Percentiles rank a stretch among this genome's conserved stretches.
Evolutionary conservation across 805 yeast genomes (phyloP).

Genomic region (Kodamaea lidongshanica): DNA sequence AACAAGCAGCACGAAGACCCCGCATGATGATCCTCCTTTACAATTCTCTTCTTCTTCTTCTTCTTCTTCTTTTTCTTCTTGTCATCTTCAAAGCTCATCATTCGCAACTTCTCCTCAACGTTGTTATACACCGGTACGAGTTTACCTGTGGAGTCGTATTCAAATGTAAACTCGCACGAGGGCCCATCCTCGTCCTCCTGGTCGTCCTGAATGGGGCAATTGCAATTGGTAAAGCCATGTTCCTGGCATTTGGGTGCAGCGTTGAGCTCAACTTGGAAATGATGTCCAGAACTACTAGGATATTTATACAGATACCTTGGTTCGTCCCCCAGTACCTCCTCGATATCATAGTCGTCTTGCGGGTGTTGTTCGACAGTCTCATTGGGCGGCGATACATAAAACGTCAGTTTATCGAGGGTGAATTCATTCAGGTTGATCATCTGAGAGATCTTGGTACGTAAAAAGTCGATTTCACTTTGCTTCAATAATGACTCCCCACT

Average conservation of each 20-base stretch:
- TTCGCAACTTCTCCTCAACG: constrained; percentile 33
- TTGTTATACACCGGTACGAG: constrained; percentile 35
- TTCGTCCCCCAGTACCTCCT: constrained; percentile 26
- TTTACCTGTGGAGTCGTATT: constrained; percentile 37
- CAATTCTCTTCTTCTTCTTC: constrained; percentile 18
- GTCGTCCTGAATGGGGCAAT: constrained; percentile 18
- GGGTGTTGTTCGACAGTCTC: constrained; percentile 13
- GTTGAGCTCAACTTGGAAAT: constrained; percentile 37
- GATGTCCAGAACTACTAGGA: constrained; percentile 25
- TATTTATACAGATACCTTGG: constrained; percentile 24
- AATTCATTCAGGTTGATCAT: constrained; percentile 16
- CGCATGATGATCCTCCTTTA: constrained; percentile 4
- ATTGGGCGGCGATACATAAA: too few relatives aligned
- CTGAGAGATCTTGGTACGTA: constrained; percentile 21
- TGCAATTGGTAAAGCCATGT: constrained; percentile 23
- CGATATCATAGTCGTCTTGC: constrained; percentile 36
- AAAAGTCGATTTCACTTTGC: constrained; percentile 24
- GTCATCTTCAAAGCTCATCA: constrained; percentile 22
- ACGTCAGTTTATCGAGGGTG: constrained; percentile 9
- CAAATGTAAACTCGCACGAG: constrained; percentile 41
- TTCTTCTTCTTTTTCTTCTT: constrained; percentile 14
- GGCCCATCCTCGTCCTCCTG: constrained; percentile 26
- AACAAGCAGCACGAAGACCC: constrained; percentile 34
- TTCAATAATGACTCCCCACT: constrained; percentile 12
- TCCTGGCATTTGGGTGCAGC: constrained; percentile 27